phyloP scores from a whole-genome alignment of 1,284 basidiomycete genomes.

The Cutaneotrichosporon cavernicola region DNA sequence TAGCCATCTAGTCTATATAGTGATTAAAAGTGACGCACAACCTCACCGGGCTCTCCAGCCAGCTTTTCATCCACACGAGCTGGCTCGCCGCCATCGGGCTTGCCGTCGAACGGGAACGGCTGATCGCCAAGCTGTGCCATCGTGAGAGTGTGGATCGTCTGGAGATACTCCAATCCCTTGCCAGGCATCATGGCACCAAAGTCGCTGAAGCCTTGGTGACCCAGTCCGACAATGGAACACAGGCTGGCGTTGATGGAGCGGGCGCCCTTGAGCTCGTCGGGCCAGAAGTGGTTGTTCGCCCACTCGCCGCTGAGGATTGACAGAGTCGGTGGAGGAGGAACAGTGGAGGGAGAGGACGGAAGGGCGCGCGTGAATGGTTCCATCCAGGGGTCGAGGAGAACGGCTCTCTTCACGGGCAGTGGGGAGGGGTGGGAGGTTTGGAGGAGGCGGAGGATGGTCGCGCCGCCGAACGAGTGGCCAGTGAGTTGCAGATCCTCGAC shows the following conservation, averaged over 20 bases:
- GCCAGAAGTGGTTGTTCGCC: slow-evolving; percentile 70
- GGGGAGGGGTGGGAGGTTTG: slow-evolving; percentile 30
- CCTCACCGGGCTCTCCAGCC: neutral
- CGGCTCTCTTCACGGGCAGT: slow-evolving; percentile 59
- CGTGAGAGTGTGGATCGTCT: neutral
- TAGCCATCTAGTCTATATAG: neutral
- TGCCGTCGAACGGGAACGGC: neutral
- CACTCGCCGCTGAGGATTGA: slow-evolving; percentile 72
- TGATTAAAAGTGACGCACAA: neutral
- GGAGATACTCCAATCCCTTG: neutral
- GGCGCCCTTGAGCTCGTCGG: slow-evolving; percentile 59
- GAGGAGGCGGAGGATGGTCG: neutral
- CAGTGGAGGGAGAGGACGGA: neutral
- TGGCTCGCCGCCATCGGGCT: neutral
- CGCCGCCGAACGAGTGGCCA: slow-evolving; percentile 72
- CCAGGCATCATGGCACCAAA: slow-evolving; percentile 19
- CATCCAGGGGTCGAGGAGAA: slow-evolving; percentile 74
- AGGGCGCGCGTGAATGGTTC: slow-evolving; percentile 58
- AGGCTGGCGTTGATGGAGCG: slow-evolving; percentile 48
- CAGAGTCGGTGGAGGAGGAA: slow-evolving; percentile 52
- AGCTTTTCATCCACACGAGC: neutral
- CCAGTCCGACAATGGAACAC: slow-evolving; percentile 39
- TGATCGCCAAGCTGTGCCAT: neutral
- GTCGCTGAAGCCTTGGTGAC: slow-evolving; percentile 50
- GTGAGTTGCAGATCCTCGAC: slow-evolving; percentile 57